Percentiles rank a stretch among this genome's conserved stretches.
phyloP scores from a whole-genome alignment of 164 flowering plant species.

The Magnolia kwangsiensis region DNA sequence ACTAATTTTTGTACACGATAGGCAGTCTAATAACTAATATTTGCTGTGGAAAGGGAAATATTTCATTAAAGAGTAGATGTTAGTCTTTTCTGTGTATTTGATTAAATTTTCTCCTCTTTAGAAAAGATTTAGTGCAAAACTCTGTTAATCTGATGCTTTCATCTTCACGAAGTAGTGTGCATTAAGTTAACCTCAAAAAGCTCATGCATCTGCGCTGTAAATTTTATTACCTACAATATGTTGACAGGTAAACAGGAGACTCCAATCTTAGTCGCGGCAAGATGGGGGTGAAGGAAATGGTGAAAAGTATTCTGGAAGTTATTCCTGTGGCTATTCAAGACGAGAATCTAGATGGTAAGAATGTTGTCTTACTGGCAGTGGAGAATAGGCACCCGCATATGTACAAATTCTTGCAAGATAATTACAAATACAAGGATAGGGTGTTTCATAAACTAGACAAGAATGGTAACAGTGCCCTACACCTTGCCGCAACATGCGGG shows the following conservation, averaged over 20 bases:
- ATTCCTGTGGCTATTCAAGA: slow-evolving; percentile 40
- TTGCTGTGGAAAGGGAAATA: too few species aligned
- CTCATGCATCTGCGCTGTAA: too few species aligned
- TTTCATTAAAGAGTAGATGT: too few species aligned
- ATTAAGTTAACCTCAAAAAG: too few species aligned
- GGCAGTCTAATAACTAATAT: too few species aligned
- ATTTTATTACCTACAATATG: too few species aligned
- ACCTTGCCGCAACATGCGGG: slow-evolving; percentile 22
- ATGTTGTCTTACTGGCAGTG: slow-evolving; percentile 34
- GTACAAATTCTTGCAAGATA: slow-evolving; percentile 17
- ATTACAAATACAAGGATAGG: slow-evolving; percentile 14
- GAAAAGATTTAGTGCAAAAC: too few species aligned
- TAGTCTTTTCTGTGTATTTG: too few species aligned
- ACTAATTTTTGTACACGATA: too few species aligned
- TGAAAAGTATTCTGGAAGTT: slow-evolving; percentile 22
- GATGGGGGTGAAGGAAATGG: slow-evolving; percentile 38
- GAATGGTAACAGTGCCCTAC: slow-evolving; percentile 20
- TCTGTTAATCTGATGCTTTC: too few species aligned
- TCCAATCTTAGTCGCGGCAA: slow-evolving; percentile 34
- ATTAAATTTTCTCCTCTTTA: too few species aligned
- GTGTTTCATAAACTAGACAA: slow-evolving; percentile 20
- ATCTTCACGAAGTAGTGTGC: too few species aligned
- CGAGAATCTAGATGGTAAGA: slow-evolving; percentile 26
- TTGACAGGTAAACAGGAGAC: slow-evolving; percentile 13
- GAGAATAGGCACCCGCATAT: slow-evolving; percentile 43